Conservation (phyloP, 2,329 filamentous ascomycete species). For the Neonectria hederae region DNA sequence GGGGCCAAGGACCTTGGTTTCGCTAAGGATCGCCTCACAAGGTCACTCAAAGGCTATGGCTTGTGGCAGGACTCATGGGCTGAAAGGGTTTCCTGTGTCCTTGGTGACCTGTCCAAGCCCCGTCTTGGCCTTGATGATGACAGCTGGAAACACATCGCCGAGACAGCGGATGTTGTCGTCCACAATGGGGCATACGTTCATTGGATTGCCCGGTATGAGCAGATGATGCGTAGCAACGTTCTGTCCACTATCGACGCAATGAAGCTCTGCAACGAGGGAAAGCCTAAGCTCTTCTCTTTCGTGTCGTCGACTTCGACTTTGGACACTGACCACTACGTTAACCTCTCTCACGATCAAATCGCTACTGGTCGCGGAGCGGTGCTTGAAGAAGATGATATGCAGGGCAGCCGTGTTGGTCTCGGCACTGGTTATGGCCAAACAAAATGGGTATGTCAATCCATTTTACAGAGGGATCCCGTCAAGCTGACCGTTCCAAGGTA, state of each 20-base stretch:
- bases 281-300: constrained; percentile 80
- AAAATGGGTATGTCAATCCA: constrained; percentile 75
- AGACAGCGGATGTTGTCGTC: constrained; percentile 76
- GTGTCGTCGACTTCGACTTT: constrained; percentile 81
- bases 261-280: constrained; percentile 78
- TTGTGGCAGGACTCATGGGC: constrained; percentile 80
- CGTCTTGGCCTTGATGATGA: constrained; percentile 74
- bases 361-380: constrained; percentile 71
- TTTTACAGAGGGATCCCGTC: background rate
- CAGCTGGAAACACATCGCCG: constrained; percentile 71
- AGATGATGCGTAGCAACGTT: constrained; percentile 79
- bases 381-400: constrained; percentile 80
- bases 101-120: constrained; percentile 78
- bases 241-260: constrained; percentile 80
- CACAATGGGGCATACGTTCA: constrained; percentile 87
- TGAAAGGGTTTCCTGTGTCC: constrained; percentile 66
- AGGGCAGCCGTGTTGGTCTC: constrained; percentile 78
- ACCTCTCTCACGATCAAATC: constrained; percentile 66
- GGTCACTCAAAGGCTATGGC: constrained; percentile 78
- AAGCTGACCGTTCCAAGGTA: constrained; percentile 19
- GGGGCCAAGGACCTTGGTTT: constrained; percentile 64
- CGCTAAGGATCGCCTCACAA: constrained; percentile 71
- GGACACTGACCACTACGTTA: constrained; percentile 82
- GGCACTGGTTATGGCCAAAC: constrained; percentile 89
- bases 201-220: constrained; percentile 82